phyloP scores from a whole-genome alignment of 495 filamentous ascomycete species.

The Aspergillus mulundensis region DNA sequence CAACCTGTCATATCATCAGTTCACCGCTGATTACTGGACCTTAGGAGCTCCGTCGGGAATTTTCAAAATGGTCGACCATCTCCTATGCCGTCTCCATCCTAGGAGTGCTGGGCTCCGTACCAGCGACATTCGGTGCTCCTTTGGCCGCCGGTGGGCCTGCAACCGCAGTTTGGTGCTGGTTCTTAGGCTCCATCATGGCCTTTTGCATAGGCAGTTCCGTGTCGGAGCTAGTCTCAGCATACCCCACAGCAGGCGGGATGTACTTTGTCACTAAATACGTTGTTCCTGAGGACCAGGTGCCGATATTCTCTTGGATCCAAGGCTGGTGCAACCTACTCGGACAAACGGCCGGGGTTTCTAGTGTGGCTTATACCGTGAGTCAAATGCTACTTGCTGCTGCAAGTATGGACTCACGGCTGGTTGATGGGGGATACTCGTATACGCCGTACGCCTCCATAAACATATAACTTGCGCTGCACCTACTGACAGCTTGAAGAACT shows the following conservation, averaged over 20 bases:
- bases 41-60: conserved; percentile 61
- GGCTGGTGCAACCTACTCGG: conserved; percentile 62
- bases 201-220: conserved; percentile 65
- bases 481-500: conserved; percentile 39
- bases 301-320: conserved; percentile 57
- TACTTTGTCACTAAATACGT: conserved; percentile 62
- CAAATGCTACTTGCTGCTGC: conserved; percentile 56
- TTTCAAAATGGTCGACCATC: conserved; percentile 70
- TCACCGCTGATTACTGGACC: conserved; percentile 1
- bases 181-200: conserved; percentile 64
- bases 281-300: conserved; percentile 52
- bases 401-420: conserved; percentile 54
- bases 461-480: background rate
- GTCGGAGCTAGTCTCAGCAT: conserved; percentile 59
- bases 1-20: background rate
- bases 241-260: conserved; percentile 62
- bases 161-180: conserved; percentile 70
- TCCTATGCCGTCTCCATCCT: conserved; percentile 73
- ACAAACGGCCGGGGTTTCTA: conserved; percentile 56
- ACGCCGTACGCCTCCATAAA: conserved; percentile 34
- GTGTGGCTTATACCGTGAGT: conserved; percentile 53
- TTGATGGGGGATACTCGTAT: conserved; percentile 41
- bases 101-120: conserved; percentile 65
- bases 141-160: conserved; percentile 64
- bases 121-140: conserved; percentile 62